Conservation (phyloP, 345 rosid species). For the Microthlaspi erraticum region DNA sequence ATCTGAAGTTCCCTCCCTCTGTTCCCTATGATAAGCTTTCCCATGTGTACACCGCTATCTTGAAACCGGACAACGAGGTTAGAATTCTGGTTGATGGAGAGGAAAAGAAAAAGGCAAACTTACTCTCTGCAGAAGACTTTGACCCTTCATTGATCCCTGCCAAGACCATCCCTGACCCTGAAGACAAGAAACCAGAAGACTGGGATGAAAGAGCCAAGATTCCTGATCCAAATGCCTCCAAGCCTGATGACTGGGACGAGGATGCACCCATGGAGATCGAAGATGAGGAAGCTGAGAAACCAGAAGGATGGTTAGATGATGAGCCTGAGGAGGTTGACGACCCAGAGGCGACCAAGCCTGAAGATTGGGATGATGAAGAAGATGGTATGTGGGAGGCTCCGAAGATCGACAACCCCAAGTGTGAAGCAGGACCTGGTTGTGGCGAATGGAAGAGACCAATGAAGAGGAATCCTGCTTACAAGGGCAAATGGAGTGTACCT, state of each 20-base stretch:
- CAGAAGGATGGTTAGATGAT: conserved; percentile 90
- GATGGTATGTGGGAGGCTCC: conserved; percentile 96
- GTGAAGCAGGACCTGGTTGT: conserved; percentile 79
- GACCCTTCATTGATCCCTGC: conserved; percentile 79
- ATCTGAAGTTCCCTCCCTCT: conserved; percentile 77
- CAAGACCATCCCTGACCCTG: conserved; percentile 89
- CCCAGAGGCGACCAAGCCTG: conserved; percentile 86
- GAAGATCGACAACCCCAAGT: conserved; percentile 79
- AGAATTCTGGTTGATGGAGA: conserved; percentile 74
- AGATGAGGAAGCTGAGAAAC: conserved; percentile 86
- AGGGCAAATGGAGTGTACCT: conserved; percentile 85
- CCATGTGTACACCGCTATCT: conserved; percentile 82
- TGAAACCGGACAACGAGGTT: conserved; percentile 74
- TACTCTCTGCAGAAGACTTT: conserved; percentile 76
- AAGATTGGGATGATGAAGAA: conserved; percentile 96
- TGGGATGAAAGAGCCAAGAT: conserved; percentile 88
- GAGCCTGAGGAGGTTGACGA: conserved; percentile 91
- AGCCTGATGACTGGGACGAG: conserved; percentile 96
- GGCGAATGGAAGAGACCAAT: conserved; percentile 90
- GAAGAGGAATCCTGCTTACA: conserved; percentile 84
- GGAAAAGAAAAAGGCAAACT: conserved; percentile 76
- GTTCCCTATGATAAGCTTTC: conserved; percentile 82
- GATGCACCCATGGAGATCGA: conserved; percentile 88
- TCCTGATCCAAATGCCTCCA: conserved; percentile 72
- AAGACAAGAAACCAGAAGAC: conserved; percentile 86